Evolutionary conservation across 2,329 filamentous ascomycete species (phyloP), one percentile per base, ranked within the genome.

Genomic region (Fusarium illudens): DNA sequence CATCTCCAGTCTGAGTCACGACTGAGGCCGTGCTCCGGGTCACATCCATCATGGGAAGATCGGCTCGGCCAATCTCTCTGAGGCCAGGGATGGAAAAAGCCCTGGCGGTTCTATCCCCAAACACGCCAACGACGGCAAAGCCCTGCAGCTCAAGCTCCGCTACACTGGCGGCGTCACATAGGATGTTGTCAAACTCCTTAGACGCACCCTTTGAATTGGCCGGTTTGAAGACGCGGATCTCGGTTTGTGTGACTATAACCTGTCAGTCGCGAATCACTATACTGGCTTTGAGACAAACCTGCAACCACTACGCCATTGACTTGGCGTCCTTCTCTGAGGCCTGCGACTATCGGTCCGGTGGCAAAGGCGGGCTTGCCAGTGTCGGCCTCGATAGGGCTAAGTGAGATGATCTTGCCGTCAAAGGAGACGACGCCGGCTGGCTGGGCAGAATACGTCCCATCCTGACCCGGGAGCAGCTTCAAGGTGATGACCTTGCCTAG

Each of bases 151-250:
- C 89, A 30, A 91, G 89, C 55, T 92, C 89, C 0, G 92, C 90
- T 1, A 98, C 88, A 3, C 86, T 84, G 3, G 96, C 95, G 2
- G 92, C 86, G 73, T 97, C 91, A 76, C 95, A 98, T 37, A 97
- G 82, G 62, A 83, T 88, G 70, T 92, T 89, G 73, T 97, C 94
- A 80, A 96, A 98, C 1, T 90, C 89, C 73, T 96, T 97, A 58
- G 94, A 92, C 0, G 95, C 94, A n/a, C 95, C 96, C 79, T 97
- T 98, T 19, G 90, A 85, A 1, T 87, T 88, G 3, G 93, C 90
- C 0, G 96, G 95, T 68, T 90, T 92, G 83, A 97, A 97, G 50
- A 99, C 89, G 58, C 94, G 89, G n/a, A 90, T 90, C 71, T 94
- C 93, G 2, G 90, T 92, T 77, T 86, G 83, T 1, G 86, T 87